Percentiles rank a stretch among this genome's conserved stretches.
These are phyloP conservation scores for Phylloporus rhodoxanthus DNA, from an alignment of 768 basidiomycete species.

Conservation along the genomic window DNA sequence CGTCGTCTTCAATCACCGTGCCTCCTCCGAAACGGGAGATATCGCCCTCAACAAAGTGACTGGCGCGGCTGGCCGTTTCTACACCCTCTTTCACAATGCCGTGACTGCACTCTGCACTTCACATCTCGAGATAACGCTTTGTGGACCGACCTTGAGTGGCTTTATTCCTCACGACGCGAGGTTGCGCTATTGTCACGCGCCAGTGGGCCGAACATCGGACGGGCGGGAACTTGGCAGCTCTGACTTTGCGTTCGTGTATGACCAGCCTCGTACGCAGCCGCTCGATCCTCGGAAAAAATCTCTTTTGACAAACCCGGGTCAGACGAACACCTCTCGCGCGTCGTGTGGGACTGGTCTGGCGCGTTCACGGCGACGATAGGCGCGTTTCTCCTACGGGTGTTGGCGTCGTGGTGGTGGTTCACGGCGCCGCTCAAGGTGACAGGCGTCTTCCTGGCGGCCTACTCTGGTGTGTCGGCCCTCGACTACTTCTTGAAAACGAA, in stretches of 20 bases:
- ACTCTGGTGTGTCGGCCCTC: not conserved
- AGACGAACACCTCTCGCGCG: not conserved
- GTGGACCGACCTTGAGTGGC: not conserved
- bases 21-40: constrained; percentile 14
- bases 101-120: constrained; percentile 2
- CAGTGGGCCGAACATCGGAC: not conserved
- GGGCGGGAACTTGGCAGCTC: not conserved
- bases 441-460: not conserved
- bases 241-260: not conserved
- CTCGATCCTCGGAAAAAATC: not conserved
- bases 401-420: constrained; percentile 8
- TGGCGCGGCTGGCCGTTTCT: constrained; percentile 15
- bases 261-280: not conserved
- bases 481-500: not conserved
- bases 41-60: constrained; percentile 18
- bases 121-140: constrained; percentile 1
- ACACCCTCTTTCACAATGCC: constrained; percentile 7
- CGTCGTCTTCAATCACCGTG: constrained; percentile 15
- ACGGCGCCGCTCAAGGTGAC: not conserved
- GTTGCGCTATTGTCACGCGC: constrained; percentile 4
- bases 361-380: not conserved
- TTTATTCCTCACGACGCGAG: not conserved
- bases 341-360: not conserved
- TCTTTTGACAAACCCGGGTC: not conserved
- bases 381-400: constrained; percentile 1